phyloP scores from a whole-genome alignment of 179 eudicot genomes.

The Camellia oleifera region DNA sequence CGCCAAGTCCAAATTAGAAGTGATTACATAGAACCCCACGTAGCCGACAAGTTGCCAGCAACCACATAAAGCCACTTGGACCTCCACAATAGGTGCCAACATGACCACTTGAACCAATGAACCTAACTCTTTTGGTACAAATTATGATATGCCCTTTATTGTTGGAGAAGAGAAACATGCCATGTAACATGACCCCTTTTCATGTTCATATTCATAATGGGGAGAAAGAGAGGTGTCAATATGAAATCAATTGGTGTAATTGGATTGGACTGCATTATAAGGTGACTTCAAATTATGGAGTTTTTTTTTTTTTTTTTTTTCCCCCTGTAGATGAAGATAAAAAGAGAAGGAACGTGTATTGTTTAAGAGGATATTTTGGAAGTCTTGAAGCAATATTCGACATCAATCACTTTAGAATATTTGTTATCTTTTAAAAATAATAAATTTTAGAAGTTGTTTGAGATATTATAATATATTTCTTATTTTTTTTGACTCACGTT shows the following conservation, averaged over 20 bases:
- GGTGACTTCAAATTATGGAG: neutral
- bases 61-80: constrained; percentile 3
- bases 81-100: constrained; percentile 3
- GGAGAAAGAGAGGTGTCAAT: too few relatives aligned
- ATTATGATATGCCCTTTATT: neutral
- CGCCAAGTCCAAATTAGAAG: neutral
- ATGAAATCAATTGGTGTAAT: too few relatives aligned
- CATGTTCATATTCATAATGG: too few relatives aligned
- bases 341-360: neutral
- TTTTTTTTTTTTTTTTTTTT: too few relatives aligned
- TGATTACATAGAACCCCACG: constrained; percentile 7
- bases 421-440: too few relatives aligned
- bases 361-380: too few relatives aligned
- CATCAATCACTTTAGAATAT: too few relatives aligned
- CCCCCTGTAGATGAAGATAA: neutral
- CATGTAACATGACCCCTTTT: neutral
- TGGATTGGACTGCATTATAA: neutral
- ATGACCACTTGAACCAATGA: neutral
- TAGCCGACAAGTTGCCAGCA: constrained; percentile 6
- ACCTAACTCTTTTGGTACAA: neutral
- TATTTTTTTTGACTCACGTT: too few relatives aligned
- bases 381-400: too few relatives aligned
- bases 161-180: neutral
- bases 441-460: too few relatives aligned
- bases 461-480: too few relatives aligned